Evolutionary conservation across 768 basidiomycete species (phyloP), one percentile per base, ranked within the genome.

Genomic region (Trametes sanguinea): DNA sequence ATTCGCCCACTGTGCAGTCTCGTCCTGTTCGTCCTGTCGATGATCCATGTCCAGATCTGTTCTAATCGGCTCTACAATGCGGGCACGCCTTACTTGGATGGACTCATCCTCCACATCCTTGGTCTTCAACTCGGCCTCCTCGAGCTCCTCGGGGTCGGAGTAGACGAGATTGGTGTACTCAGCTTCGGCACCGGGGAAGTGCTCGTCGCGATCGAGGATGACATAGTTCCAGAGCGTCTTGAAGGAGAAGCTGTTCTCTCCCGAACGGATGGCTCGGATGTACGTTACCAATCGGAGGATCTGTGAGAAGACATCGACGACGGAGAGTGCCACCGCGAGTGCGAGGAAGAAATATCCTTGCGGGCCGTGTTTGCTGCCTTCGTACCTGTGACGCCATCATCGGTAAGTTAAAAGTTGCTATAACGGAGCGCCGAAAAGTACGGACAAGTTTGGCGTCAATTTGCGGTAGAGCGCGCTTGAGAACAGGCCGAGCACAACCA

Each of bases 361-460:
- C 7, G 76, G 69, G 2, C 83, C 77, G 71, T 96, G 94, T 9
- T 78, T 71, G 66, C 67, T 67, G 69, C 83, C 85, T 76, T 87
- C 76, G 68, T 92, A 92, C 89, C 90, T 92, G 69, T 45, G 57
- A 51, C 54, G 53, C 44, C 61, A 63, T 63, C 45, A 32, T 13
- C 60, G 63, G 61, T 52, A 22, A 62, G 42, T 51, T 46, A 40
- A 42, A 42, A 35, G 55, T 57, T 29, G 43, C 40, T 40, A 27
- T 13, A 39, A 29, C 45, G 39, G 43, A 60, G 57, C 48, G 57
- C 50, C 56, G 52, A 46, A 35, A 48, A 51, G 46, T n/a, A 80
- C 88, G 69, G 74, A 95, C 89, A 94, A 86, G 74, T 95, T 81
- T 2, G 92, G 92, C 0, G 92, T 94, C 53, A 88, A 73, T 65